Conservation (phyloP, 169 alveolate species). For the Plasmodium fragile region DNA sequence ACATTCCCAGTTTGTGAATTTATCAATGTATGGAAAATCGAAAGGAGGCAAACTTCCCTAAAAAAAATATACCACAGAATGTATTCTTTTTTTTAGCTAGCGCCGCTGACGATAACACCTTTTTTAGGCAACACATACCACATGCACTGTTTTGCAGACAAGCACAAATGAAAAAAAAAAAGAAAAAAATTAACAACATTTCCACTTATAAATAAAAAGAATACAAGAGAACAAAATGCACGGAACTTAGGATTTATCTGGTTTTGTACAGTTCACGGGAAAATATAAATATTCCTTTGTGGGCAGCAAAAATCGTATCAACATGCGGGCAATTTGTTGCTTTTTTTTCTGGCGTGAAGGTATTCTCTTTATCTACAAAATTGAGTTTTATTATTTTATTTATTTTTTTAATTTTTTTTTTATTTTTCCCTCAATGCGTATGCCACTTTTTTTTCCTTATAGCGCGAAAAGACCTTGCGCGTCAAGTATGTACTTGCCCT, state of each 20-base stretch:
- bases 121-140: neutral
- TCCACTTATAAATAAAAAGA: neutral
- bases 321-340: neutral
- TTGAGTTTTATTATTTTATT: neutral
- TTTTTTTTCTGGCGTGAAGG: neutral
- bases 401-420: neutral
- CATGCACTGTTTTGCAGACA: conserved; percentile 7
- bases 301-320: neutral
- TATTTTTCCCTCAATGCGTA: neutral
- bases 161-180: neutral
- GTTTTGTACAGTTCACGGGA: neutral
- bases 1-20: neutral
- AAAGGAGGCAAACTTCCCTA: neutral
- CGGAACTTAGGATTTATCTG: neutral
- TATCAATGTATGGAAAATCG: neutral
- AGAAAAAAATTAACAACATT: neutral
- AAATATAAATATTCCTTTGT: neutral
- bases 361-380: neutral
- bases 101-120: neutral
- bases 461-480: neutral
- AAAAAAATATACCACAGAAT: conserved; percentile 1
- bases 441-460: neutral
- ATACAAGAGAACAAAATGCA: neutral
- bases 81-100: neutral
- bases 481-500: neutral